Conservation (phyloP, 2,329 filamentous ascomycete genomes). For the Phialophora verrucosa region DNA sequence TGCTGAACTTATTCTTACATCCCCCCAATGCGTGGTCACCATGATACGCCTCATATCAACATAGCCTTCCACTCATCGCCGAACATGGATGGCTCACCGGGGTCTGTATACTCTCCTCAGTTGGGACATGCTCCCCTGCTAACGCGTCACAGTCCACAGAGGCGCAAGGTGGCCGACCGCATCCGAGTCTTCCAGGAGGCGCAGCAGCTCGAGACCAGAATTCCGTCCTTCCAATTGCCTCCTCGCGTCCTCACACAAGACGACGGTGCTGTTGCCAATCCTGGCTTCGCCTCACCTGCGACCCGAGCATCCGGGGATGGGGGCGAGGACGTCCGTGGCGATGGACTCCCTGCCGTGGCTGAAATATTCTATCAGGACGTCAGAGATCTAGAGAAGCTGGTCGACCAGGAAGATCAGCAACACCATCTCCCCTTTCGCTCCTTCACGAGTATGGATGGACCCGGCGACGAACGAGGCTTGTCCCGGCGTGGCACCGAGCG, state of each 20-base stretch:
- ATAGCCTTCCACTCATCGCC: conserved; percentile 23
- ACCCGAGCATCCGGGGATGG: conserved; percentile 22
- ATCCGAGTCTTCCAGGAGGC: conserved; percentile 38
- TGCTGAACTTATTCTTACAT: conserved; percentile 3
- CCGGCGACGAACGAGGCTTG: conserved; percentile 1
- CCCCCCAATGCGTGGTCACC: conserved; percentile 8
- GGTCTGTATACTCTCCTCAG: conserved; percentile 12
- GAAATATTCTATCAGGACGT: conserved; percentile 13
- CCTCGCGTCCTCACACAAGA: conserved; percentile 22
- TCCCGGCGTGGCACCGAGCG: conserved; percentile 1
- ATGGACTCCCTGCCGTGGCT: conserved; percentile 24
- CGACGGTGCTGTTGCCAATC: conserved; percentile 17
- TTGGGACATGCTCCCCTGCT: conserved; percentile 8
- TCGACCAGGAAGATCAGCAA: neutral
- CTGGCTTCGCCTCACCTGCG: conserved; percentile 20
- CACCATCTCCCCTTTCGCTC: conserved; percentile 17
- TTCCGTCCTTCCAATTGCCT: conserved; percentile 18
- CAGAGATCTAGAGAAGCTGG: neutral
- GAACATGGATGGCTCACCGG: conserved; percentile 32
- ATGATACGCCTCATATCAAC: conserved; percentile 22
- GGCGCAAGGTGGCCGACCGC: conserved; percentile 38
- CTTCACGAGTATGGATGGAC: conserved; percentile 28
- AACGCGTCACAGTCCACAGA: conserved; percentile 24
- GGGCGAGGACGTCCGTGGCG: conserved; percentile 24
- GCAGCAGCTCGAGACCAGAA: conserved; percentile 20